Evolutionary conservation across 331 rosid species (phyloP), one percentile per base, ranked within the genome.

Genomic region (Arachis monticola): DNA sequence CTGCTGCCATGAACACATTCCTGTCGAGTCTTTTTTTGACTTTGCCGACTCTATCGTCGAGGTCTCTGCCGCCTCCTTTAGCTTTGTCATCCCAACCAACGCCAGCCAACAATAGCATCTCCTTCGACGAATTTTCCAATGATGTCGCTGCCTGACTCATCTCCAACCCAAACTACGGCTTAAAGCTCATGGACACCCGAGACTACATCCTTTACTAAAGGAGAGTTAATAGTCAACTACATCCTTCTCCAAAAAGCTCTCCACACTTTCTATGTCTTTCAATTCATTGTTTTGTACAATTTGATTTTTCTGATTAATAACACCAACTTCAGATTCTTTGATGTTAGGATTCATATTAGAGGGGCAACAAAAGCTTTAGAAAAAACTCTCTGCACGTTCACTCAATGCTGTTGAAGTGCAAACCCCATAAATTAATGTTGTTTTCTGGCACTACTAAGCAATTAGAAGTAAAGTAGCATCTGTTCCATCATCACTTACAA

Each of bases 311-410:
- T 68, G 75, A 22, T 82, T 57, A 10, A 60, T 53, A 60, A 32
- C 82, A 46, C 38, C 72, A 11, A 72, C 82, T 84, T 84, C 86
- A 40, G 76, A 60, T 73, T 60, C 77, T 60, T 5, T 32, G 1
- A 10, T 45, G 50, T 4, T 10, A 45, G 8, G 45, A 3, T 41
- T 41, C 11, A 45, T 10, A 6, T 2, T 1, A 9, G 13, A 2
- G 55, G 10, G 5, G 55, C 55, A 10, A 38, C 67, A 5, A 40
- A 58, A 73, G 50, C 75, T 60, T 78, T 70, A 72, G 40, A 70
- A 48, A 57, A 50, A 81, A 60, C 77, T 76, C 72, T 75, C 78
- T 51, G 66, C 78, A 11, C 10, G 60, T 72, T 64, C 80, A 73
- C 60, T 62, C 70, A 50, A 83, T 13, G 52, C 60, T 8, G 74